A percentile compares a stretch with the other conserved stretches of the same genome.
Conservation (phyloP, 257 asterid species). For the Solanum ossicruentum region DNA sequence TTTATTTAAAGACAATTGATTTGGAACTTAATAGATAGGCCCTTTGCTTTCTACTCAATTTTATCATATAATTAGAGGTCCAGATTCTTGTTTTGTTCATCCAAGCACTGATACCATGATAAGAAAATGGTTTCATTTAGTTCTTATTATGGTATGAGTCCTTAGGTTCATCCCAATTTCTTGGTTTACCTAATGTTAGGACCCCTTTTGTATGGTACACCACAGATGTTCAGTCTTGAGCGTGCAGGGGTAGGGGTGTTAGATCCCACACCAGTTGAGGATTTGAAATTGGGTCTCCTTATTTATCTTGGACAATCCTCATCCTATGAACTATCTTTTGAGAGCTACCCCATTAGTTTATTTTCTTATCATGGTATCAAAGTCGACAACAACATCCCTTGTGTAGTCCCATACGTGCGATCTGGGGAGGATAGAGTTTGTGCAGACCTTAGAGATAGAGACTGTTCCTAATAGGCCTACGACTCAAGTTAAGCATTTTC, state of each 20-base stretch:
- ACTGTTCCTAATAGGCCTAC: too few species aligned
- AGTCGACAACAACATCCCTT: too few species aligned
- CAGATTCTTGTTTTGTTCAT: neutral
- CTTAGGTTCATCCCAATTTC: neutral
- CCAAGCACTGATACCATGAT: neutral
- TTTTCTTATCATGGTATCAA: neutral
- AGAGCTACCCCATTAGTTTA: neutral
- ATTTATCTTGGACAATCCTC: neutral
- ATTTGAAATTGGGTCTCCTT: neutral
- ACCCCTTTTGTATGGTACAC: neutral
- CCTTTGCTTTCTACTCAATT: neutral
- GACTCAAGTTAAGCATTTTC: too few species aligned
- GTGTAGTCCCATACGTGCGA: too few species aligned
- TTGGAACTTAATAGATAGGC: neutral
- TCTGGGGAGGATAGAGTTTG: too few species aligned
- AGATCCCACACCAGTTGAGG: neutral
- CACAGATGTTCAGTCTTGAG: neutral
- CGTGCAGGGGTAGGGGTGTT: neutral
- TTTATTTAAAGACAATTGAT: neutral
- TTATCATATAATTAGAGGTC: neutral
- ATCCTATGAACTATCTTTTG: neutral
- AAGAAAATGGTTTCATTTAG: neutral
- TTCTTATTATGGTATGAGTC: neutral
- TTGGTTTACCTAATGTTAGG: neutral
- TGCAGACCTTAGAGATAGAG: too few species aligned